These are phyloP conservation scores for Xylaria sp. DNA, from an alignment of 2,329 filamentous ascomycete species.

Conservation along the genomic window DNA sequence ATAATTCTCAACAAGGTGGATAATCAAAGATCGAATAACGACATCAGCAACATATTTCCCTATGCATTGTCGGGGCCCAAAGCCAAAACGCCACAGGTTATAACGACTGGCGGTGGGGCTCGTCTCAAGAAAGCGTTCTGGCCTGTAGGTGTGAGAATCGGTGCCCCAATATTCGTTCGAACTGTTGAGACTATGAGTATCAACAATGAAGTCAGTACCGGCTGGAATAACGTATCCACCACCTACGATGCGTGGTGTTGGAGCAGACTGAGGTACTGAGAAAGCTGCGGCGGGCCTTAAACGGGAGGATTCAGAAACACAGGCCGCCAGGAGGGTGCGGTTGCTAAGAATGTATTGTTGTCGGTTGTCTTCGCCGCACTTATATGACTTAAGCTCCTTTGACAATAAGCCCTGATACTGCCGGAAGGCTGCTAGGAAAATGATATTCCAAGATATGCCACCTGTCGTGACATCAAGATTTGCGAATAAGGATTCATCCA, in stretches of 20 bases:
- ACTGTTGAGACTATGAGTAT: slow-evolving; percentile 52
- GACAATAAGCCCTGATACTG: slow-evolving; percentile 44
- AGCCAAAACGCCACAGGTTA: slow-evolving; percentile 53
- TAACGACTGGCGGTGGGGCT: slow-evolving; percentile 42
- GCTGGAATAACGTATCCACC: slow-evolving; percentile 49
- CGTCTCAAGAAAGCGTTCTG: slow-evolving; percentile 40
- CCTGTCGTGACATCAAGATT: slow-evolving; percentile 55
- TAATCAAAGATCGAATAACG: slow-evolving; percentile 38
- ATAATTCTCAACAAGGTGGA: slow-evolving; percentile 4
- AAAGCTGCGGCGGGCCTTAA: slow-evolving; percentile 51
- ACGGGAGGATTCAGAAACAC: slow-evolving; percentile 49
- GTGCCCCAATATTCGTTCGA: slow-evolving; percentile 38
- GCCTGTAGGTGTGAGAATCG: slow-evolving; percentile 49
- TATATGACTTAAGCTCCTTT: slow-evolving; percentile 38
- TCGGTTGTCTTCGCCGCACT: neutral
- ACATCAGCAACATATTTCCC: slow-evolving; percentile 51
- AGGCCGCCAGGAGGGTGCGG: slow-evolving; percentile 30
- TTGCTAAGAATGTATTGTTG: slow-evolving; percentile 6
- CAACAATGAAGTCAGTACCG: slow-evolving; percentile 51
- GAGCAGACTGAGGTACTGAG: slow-evolving; percentile 51
- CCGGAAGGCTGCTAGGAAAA: slow-evolving; percentile 52
- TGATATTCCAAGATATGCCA: slow-evolving; percentile 52
- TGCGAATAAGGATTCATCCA: slow-evolving; percentile 53
- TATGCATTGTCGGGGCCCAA: slow-evolving; percentile 52
- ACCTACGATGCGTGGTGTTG: slow-evolving; percentile 46